phyloP scores from a whole-genome alignment of 352 stramenopile genomes.

The Pythium brachiatum region DNA sequence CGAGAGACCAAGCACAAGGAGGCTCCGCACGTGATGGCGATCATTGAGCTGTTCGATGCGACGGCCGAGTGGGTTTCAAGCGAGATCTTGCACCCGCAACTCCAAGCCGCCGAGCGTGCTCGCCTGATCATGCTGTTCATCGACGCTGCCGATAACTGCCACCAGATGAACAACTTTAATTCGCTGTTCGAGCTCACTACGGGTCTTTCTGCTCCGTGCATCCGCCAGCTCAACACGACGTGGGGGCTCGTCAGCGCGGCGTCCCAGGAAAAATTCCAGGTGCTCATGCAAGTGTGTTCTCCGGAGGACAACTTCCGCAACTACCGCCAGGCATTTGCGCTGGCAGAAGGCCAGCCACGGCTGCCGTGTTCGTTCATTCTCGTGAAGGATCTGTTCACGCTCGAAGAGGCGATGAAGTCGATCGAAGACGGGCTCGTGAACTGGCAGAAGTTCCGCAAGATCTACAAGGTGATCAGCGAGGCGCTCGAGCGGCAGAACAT shows the following conservation, averaged over 20 bases:
- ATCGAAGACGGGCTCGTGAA: slow-evolving; percentile 81
- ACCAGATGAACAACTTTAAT: slow-evolving; percentile 89
- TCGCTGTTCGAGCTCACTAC: slow-evolving; percentile 83
- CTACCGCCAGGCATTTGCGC: slow-evolving; percentile 77
- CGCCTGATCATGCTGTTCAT: slow-evolving; percentile 86
- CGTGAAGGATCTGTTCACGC: slow-evolving; percentile 86
- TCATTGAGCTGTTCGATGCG: slow-evolving; percentile 86
- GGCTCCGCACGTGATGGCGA: slow-evolving; percentile 72
- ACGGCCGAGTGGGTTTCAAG: slow-evolving; percentile 86
- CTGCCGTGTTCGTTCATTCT: slow-evolving; percentile 84
- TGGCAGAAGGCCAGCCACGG: slow-evolving; percentile 73
- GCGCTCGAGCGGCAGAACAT: slow-evolving; percentile 76
- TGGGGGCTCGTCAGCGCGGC: slow-evolving; percentile 69
- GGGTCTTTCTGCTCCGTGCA: slow-evolving; percentile 74
- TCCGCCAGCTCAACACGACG: slow-evolving; percentile 80
- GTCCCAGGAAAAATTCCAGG: slow-evolving; percentile 75
- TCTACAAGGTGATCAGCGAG: slow-evolving; percentile 78
- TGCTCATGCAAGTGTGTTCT: slow-evolving; percentile 78
- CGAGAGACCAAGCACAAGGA: slow-evolving; percentile 78
- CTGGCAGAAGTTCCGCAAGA: slow-evolving; percentile 86
- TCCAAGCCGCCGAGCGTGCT: slow-evolving; percentile 75
- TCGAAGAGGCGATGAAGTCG: slow-evolving; percentile 86
- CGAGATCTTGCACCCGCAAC: slow-evolving; percentile 82
- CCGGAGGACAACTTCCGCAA: slow-evolving; percentile 85
- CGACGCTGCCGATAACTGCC: slow-evolving; percentile 76